phyloP scores from a whole-genome alignment of 2,329 filamentous ascomycete species.

The Venturia nashicola region DNA sequence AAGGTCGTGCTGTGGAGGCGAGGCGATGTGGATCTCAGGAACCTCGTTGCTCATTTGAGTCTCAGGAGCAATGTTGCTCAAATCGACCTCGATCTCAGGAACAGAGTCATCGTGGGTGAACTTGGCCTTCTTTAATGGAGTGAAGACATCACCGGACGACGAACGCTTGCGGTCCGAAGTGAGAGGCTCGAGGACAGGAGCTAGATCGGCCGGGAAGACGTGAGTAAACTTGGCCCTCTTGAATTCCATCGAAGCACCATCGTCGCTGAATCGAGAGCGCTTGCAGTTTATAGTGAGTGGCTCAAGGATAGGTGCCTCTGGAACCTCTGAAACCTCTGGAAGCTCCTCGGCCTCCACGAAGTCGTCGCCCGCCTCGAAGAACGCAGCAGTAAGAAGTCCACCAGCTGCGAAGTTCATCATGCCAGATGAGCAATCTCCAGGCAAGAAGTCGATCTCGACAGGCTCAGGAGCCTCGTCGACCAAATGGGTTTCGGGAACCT shows the following conservation, averaged over 20 bases:
- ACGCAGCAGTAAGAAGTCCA: neutral
- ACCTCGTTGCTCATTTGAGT: neutral
- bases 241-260: too few species aligned
- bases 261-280: too few species aligned
- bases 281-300: neutral
- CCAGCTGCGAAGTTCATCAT: neutral
- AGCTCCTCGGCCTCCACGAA: too few species aligned
- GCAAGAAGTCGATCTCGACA: neutral
- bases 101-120: neutral
- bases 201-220: neutral
- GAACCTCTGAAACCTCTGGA: too few species aligned
- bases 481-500: neutral
- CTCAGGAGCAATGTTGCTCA: neutral
- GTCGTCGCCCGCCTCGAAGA: neutral
- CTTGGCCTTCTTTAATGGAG: neutral
- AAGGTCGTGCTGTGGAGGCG: too few species aligned
- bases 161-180: neutral
- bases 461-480: neutral
- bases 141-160: neutral
- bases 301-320: neutral
- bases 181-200: neutral
- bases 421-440: neutral
- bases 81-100: neutral
- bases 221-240: too few species aligned
- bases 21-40: too few species aligned